Evolutionary conservation across 805 yeast species (phyloP).

Genomic region (Pichia deserticola): DNA sequence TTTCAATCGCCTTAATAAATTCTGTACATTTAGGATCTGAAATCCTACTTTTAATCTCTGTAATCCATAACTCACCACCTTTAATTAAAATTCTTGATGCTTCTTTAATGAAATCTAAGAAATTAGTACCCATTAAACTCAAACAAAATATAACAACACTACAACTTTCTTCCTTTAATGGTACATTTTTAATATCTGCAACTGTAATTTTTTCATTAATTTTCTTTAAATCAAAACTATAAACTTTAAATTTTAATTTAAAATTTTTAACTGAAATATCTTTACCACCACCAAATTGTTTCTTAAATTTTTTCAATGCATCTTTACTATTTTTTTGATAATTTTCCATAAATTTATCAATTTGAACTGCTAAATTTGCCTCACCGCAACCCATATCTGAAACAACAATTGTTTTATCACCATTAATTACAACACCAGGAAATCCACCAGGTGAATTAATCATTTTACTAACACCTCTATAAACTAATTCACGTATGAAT

Average conservation of each 20-base stretch:
- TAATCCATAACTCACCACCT: constrained; percentile 93
- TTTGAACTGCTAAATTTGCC: constrained; percentile 74
- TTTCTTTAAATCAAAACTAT: constrained; percentile 85
- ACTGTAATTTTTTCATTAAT: constrained; percentile 88
- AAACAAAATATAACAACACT: constrained; percentile 88
- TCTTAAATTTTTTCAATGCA: constrained; percentile 18
- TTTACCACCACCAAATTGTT: constrained; percentile 20
- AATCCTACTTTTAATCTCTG: constrained; percentile 92
- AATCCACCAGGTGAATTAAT: constrained; percentile 94
- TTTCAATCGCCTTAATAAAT: constrained; percentile 70
- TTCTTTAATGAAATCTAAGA: constrained; percentile 83
- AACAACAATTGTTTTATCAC: constrained; percentile 53
- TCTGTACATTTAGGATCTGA: constrained; percentile 69
- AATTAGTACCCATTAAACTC: constrained; percentile 96
- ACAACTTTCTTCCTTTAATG: constrained; percentile 70
- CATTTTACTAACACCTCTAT: constrained; percentile 47
- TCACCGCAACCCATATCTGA: constrained; percentile 99
- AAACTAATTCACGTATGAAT: constrained; percentile 63
- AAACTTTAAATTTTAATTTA: constrained; percentile 50
- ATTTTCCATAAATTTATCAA: constrained; percentile 37
- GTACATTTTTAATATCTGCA: constrained; percentile 92
- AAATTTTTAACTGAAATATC: constrained; percentile 12
- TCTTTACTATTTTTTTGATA: constrained; percentile 29
- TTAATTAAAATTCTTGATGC: constrained; percentile 84
- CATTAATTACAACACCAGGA: constrained; percentile 54